Base-by-base conservation (phyloP, 257 asterid genomes). In the Capsicum baccatum region DNA sequence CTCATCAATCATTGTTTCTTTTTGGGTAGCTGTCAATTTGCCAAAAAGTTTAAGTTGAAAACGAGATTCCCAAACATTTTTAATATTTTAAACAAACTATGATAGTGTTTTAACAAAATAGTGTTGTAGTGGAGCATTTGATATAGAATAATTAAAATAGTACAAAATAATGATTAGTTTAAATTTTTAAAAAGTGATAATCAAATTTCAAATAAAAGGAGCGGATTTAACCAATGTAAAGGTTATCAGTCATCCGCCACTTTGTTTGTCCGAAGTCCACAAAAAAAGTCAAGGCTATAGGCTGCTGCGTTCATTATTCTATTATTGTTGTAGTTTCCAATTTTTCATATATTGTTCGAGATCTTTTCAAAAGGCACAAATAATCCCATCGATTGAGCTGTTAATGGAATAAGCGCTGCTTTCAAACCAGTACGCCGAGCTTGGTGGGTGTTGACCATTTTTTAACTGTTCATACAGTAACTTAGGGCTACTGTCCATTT, bases 211-310 rank as follows among this genome's bases (percentile, higher is more conserved):
- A 50, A 12, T 74, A 74, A 10, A 50, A 35, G 50, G 59, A 12
- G 12, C 79, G 59, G n/a, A 48, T 73, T 19, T 19, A 1, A 50
- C 47, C 12, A 74, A 54, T 52, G 15, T 54, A 52, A 37, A 76
- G 81, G 63, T 14, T 12, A 35, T 26, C 9, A 13, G 11, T 33
- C 26, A 52, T 15, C 81, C 47, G 12, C 81, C 81, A 54, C 15
- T 78, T 54, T 69, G 8, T 54, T 78, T 76, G 81, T 76, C 81
- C 64, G 4, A 54, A 54, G 78, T 69, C 55, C 78, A 39, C 2
- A 11, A 4, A 76, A 78, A 10, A 9, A 19, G 50, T 78, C 50
- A 54, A 26, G 64, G 64, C 64, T 66, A 26, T 26, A 26, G 73
- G 10, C 48, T 59, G 33, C 66, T 54, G 64, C 26, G 2, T 21